A percentile compares a stretch with the other conserved stretches of the same genome.
These are phyloP conservation scores for Onygena corvina DNA, from an alignment of 2,329 filamentous ascomycete species.

Conservation along the genomic window DNA sequence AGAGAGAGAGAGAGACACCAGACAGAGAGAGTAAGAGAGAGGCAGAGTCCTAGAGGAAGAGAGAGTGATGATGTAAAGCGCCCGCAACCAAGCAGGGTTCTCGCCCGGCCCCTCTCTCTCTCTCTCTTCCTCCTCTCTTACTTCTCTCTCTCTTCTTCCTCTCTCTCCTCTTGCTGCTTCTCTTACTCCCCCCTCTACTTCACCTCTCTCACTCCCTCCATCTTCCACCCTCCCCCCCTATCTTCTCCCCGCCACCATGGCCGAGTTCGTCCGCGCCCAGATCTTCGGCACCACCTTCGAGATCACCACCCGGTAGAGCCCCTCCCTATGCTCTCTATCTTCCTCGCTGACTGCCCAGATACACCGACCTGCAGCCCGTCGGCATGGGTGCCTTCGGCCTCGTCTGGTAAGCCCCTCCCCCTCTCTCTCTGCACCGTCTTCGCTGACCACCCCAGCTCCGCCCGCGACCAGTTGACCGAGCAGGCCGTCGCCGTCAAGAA, in stretches of 20 bases:
- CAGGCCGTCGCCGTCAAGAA: constrained; percentile 99
- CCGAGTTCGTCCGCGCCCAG: constrained; percentile 97
- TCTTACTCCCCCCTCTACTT: not conserved
- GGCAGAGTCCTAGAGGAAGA: not conserved
- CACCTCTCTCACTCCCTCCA: not conserved
- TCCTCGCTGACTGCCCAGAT: constrained; percentile 46
- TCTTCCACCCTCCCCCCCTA: not conserved
- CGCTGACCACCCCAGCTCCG: constrained; percentile 51
- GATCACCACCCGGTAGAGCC: constrained; percentile 85
- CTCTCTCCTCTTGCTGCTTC: not conserved
- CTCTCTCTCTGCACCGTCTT: not conserved
- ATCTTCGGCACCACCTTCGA: constrained; percentile 99
- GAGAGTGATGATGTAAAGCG: not conserved
- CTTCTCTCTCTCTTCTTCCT: not conserved
- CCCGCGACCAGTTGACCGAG: constrained; percentile 91
- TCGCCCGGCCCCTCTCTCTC: not conserved
- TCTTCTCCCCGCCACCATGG: constrained; percentile 47
- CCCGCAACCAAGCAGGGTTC: no score
- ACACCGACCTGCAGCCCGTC: constrained; percentile 94
- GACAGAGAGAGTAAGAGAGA: not conserved
- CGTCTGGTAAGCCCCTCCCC: constrained; percentile 60
- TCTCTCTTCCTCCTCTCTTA: not conserved
- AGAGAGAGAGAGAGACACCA: not conserved
- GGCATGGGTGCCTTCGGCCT: constrained; percentile 98
- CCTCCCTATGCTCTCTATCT: not conserved